Evolutionary conservation across 768 basidiomycete genomes (phyloP), one percentile per base, ranked within the genome.

Genomic region (Pleurotus salmoneostramineus): DNA sequence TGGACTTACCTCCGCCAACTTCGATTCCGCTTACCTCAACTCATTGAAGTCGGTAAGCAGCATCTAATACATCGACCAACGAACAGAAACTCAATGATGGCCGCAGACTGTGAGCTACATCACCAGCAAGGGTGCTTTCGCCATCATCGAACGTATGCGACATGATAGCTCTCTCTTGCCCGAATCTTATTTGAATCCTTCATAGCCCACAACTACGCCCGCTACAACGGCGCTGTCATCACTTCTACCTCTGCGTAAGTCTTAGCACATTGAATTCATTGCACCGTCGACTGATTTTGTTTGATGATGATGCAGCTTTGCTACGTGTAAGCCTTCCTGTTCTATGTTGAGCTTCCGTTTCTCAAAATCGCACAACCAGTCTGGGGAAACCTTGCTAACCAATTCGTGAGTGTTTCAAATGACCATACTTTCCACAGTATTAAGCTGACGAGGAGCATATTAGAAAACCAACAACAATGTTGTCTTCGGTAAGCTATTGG

Each of bases 141-240:
- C 77, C 55, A 67, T 79, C 58, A 72, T 87, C 54, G 84, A 85
- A 51, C 84, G 81, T 82, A 61, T 61, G 77, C 15, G 0, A 3
- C 15, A 21, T 56, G 32, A 15, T 6, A 47, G 1, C n/a, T n/a
- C 37, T 40, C 37, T 40, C n/a, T 40, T 27, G n/a, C 17, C 15
- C 1, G 2, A 11, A 4, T 17, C n/a, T 57, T 61, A 40, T 60
- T 32, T 52, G 15, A 49, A 51, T 7, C n/a, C 35, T 47, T 11
- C 43, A 12, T 52, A 81, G 80, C 82, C 48, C 85, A 85, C 72
- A 85, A 84, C 71, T 87, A 65, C 69, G 79, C 83, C 80, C 77
- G 77, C 50, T 87, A 82, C 74, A 82, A 83, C 63, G 75, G 75
- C 54, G 72, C 71, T 21, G 66, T 76, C 36, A 83, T 85, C 66